phyloP scores from a whole-genome alignment of 441 rosid species.

The Eruca vesicaria region DNA sequence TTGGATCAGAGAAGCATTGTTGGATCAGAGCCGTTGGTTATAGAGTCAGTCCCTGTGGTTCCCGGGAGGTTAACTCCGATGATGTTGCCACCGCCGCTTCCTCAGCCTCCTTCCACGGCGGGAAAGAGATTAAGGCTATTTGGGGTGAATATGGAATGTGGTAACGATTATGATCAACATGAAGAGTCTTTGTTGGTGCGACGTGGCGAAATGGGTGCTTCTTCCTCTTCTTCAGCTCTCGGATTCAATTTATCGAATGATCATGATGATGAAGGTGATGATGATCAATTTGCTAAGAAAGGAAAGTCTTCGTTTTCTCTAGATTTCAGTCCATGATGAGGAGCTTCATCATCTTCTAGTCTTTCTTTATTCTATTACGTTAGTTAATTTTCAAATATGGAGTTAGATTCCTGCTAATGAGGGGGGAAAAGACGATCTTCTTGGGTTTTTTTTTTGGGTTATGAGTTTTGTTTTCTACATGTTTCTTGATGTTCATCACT shows the following conservation, averaged over 20 bases:
- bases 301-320: constrained; percentile 70
- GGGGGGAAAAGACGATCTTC: constrained; percentile 14
- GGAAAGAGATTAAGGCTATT: constrained; percentile 60
- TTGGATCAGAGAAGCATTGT: constrained; percentile 35
- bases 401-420: constrained; percentile 28
- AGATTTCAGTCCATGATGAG: constrained; percentile 67
- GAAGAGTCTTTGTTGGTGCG: constrained; percentile 38
- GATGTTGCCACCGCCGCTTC: constrained; percentile 36
- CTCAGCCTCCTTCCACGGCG: constrained; percentile 51
- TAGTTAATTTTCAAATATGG: constrained; percentile 13
- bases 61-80: constrained; percentile 30
- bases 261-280: constrained; percentile 24
- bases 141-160: constrained; percentile 70
- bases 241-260: constrained; percentile 31
- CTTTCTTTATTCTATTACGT: constrained; percentile 5
- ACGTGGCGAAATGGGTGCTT: constrained; percentile 40
- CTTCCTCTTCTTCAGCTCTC: constrained; percentile 33
- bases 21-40: constrained; percentile 51
- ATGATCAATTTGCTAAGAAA: constrained; percentile 58
- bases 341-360: constrained; percentile 13
- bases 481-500: constrained; percentile 18
- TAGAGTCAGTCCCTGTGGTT: constrained; percentile 39
- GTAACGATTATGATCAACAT: constrained; percentile 34
- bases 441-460: neutral
- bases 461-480: constrained; percentile 26